These are phyloP conservation scores for Euptelea pleiosperma DNA, from an alignment of 164 flowering plant genomes.

Conservation along the genomic window DNA sequence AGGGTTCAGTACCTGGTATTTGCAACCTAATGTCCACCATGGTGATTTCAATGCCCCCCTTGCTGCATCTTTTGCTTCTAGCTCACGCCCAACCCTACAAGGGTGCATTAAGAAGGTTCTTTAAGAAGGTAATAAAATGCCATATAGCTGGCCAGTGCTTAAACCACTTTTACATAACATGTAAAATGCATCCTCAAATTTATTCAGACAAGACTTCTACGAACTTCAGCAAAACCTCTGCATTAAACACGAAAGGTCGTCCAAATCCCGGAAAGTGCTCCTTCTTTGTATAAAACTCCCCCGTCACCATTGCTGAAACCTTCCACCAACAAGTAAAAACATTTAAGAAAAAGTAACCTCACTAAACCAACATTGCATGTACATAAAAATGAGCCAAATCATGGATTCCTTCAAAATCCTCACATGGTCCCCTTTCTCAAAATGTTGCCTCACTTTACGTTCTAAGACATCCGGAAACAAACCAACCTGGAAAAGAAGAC, in stretches of 20 bases:
- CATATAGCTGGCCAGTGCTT: not conserved
- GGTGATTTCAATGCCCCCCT: constrained; percentile 86
- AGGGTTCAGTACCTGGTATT: constrained; percentile 47
- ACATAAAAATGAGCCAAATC: constrained; percentile 5
- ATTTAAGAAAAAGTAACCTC: constrained; percentile 4
- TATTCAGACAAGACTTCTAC: constrained; percentile 24
- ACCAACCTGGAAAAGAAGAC: constrained; percentile 65
- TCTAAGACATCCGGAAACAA: constrained; percentile 87
- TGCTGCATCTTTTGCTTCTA: constrained; percentile 93
- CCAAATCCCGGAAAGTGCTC: constrained; percentile 96
- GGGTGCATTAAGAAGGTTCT: not conserved
- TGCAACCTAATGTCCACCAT: constrained; percentile 97
- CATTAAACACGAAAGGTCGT: constrained; percentile 85
- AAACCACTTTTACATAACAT: not conserved
- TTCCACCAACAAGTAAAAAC: constrained; percentile 34
- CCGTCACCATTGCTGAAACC: constrained; percentile 92
- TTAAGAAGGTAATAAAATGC: not conserved
- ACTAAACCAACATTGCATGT: not conserved
- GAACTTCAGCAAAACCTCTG: constrained; percentile 78
- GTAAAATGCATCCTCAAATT: constrained; percentile 9
- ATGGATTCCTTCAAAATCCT: constrained; percentile 22
- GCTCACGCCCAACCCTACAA: constrained; percentile 71
- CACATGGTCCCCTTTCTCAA: constrained; percentile 84
- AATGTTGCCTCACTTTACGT: constrained; percentile 63
- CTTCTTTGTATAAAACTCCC: constrained; percentile 84